Base-by-base conservation (phyloP, 495 filamentous ascomycete genomes). In the Penicillium lagena region DNA sequence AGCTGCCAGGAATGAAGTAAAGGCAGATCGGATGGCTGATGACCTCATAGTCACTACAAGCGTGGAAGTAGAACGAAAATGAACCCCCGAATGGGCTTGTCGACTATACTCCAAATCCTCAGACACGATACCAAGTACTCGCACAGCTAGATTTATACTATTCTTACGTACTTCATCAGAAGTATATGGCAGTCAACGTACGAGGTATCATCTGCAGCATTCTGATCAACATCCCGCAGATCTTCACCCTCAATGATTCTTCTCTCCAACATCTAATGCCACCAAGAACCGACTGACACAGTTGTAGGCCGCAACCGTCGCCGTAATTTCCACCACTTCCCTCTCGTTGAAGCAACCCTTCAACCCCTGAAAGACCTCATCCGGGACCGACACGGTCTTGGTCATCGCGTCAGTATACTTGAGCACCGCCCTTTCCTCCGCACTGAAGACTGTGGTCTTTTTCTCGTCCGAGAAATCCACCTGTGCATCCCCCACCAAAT, bases 251-350 rank as follows among this genome's bases (percentile, higher is more conserved):
- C 38, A 54, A 43, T 52, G 49, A 30, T 78, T 80, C 55, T 67
- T 73, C 59, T 83, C 79, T 13, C 78, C 79, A 70, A 90, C 86
- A 66, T 91, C 83, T 50, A 95, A 58, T 13, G 87, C 87, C 29
- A 94, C 87, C 50, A 94, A 63, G 54, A 94, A 91, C 38, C 88
- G 73, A 52, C 83, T 87, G 9, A 95, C 88, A 62, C 86, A 89
- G 59, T 94, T 94, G 59, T 95, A 94, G 28, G 79, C 80, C n/a
- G 83, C 86, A 48, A 84, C 79, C 17, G 85, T 88, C 12, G 86
- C 79, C 43, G 83, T 87, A 47, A 90, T 73, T 70, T 93, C 87
- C 30, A 90, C 84, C 30, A 86, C 67, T 69, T 88, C 82, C 61
- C 72, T 72, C 43, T 89, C 82, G 13, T 52, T 64, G 50, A 87